Conservation (phyloP, 2,329 filamentous ascomycete genomes). For the Penicillium thymicola region DNA sequence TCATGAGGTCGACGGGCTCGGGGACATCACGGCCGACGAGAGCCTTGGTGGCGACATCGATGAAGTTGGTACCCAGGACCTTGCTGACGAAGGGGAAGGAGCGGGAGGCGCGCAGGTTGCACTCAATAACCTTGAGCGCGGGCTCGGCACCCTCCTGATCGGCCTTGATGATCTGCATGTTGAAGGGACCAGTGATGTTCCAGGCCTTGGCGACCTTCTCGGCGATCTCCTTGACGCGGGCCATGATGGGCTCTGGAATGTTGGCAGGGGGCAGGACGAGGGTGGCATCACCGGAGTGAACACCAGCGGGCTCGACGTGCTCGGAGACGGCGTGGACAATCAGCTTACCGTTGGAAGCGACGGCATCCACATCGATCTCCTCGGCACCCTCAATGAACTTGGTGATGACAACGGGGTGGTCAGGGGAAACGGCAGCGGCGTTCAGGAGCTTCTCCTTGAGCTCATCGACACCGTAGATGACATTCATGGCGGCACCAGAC, state of each 20-base stretch:
- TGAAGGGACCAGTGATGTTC: constrained; percentile 97
- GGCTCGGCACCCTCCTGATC: constrained; percentile 70
- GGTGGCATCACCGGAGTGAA: constrained; percentile 96
- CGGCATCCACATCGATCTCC: constrained; percentile 95
- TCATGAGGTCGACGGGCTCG: constrained; percentile 83
- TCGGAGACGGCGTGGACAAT: constrained; percentile 90
- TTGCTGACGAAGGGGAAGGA: constrained; percentile 99
- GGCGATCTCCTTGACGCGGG: constrained; percentile 90
- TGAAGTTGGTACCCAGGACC: constrained; percentile 94
- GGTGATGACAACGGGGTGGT: constrained; percentile 96
- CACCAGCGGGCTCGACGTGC: constrained; percentile 94
- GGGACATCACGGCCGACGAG: constrained; percentile 83
- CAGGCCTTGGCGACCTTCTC: constrained; percentile 95
- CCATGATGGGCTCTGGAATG: constrained; percentile 73
- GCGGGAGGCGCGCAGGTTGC: constrained; percentile 93
- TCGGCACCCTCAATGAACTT: constrained; percentile 97
- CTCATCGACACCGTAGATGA: constrained; percentile 82
- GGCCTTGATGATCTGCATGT: constrained; percentile 99
- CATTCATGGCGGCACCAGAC: constrained; percentile 97
- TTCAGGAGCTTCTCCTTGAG: constrained; percentile 93
- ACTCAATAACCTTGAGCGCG: constrained; percentile 92
- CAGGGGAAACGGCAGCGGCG: constrained; percentile 84
- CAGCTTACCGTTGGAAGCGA: constrained; percentile 80
- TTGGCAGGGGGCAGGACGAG: constrained; percentile 83
- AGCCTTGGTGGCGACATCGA: constrained; percentile 90